Base-by-base conservation (phyloP, 441 rosid species). In the Syzygium malaccense region DNA sequence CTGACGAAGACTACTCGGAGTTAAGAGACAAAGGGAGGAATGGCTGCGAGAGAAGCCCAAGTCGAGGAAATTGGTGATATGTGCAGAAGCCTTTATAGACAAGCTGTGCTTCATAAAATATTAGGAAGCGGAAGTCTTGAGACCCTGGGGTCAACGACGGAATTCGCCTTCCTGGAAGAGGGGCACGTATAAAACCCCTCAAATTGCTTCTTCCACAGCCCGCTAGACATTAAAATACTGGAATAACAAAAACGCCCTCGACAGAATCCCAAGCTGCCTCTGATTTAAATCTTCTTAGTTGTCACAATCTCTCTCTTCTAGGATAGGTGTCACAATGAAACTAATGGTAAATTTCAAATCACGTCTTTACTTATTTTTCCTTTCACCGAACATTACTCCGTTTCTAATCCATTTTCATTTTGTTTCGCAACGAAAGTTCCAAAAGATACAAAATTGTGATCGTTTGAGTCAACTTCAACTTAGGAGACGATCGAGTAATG, bases 371-470 rank as follows among this genome's bases (percentile, higher is more conserved):
- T 28, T 60, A 60, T 7, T 60, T 26, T 60, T 17, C 1, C 66
- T 60, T 28, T 60, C 17, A 5, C 66, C 17, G 0, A 28, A 4
- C 66, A 28, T 60, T 28, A 28, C 2, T 60, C 32, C 5, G 6
- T 26, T 60, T 60, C 28, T 60, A 6, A 12, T n/a, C 32, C 15
- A 58, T 11, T 28, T 60, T 4, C 66, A 28, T 28, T 60, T 60
- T 60, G 32, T 60, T 60, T 60, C 4, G 2, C 7, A 60, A 4
- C 66, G 28, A 28, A 28, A 28, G 2, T 60, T 4, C 32, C 8
- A 12, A 6, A 13, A 0, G 30, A 28, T 12, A 28, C 0, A 0
- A 58, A 58, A 28, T 28, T 12, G 4, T 28, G 28, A 58, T 28
- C 13, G 28, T 2, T 58, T 58, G 28, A 58, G 66, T 58, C 32